Percentiles rank a stretch among this genome's conserved stretches.
These are phyloP conservation scores for Heterobasidion irregulare DNA, from an alignment of 1,284 basidiomycete genomes.

Conservation along the genomic window DNA sequence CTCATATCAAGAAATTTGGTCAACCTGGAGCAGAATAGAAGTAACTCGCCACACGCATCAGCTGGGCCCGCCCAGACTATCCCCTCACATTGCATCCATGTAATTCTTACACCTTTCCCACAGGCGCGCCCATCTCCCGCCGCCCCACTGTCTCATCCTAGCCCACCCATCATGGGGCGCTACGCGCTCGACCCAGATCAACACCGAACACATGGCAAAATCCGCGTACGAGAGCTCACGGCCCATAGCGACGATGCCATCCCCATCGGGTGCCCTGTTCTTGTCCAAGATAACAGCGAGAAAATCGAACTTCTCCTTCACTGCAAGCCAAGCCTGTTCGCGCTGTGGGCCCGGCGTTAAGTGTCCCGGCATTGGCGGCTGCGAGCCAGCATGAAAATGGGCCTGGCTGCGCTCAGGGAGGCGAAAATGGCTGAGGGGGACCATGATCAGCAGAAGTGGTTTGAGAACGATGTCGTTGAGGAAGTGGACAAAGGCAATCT, in stretches of 20 bases:
- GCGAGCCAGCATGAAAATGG: conserved; percentile 30
- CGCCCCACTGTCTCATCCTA: conserved; percentile 52
- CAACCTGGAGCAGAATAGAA: no score
- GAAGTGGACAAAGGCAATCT: conserved; percentile 61
- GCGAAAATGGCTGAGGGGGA: conserved; percentile 55
- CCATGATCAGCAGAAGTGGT: conserved; percentile 61
- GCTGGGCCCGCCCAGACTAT: neutral
- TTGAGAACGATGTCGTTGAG: conserved; percentile 57
- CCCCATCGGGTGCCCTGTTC: conserved; percentile 42
- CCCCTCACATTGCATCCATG: conserved; percentile 46
- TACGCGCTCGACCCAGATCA: conserved; percentile 64
- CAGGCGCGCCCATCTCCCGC: conserved; percentile 50
- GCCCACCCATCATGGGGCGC: conserved; percentile 62
- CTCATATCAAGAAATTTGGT: no score
- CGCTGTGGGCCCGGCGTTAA: conserved; percentile 35
- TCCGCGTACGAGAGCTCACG: conserved; percentile 60
- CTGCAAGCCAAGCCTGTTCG: conserved; percentile 55
- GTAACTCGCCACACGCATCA: no score
- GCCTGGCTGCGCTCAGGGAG: conserved; percentile 46
- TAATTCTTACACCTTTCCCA: conserved; percentile 50
- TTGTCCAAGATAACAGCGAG: conserved; percentile 56
- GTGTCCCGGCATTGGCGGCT: conserved; percentile 14
- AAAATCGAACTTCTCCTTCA: conserved; percentile 58
- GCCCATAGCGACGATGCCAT: conserved; percentile 59
- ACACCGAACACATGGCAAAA: conserved; percentile 58